These are phyloP conservation scores for Micractinium sp. DNA, from an alignment of 139 green algal genomes.

Conservation along the genomic window DNA sequence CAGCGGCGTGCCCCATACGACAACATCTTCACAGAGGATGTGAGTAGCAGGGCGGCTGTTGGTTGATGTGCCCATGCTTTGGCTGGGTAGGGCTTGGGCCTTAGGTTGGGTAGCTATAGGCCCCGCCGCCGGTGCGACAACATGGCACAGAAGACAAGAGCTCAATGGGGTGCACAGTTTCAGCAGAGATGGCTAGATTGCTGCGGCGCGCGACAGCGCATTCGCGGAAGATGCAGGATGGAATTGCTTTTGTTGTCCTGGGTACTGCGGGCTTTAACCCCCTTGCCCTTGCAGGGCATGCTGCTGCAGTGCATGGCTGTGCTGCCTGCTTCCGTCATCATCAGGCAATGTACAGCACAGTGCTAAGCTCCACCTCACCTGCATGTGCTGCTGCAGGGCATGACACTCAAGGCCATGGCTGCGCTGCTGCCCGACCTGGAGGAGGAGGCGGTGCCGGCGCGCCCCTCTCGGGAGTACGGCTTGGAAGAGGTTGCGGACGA, in stretches of 20 bases:
- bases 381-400: slow-evolving; percentile 32
- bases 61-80: neutral
- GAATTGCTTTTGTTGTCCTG: too few relatives aligned
- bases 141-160: too few relatives aligned
- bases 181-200: too few relatives aligned
- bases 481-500: slow-evolving; percentile 15
- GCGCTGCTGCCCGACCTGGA: slow-evolving; percentile 42
- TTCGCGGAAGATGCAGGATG: too few relatives aligned
- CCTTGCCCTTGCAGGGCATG: too few relatives aligned
- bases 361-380: neutral
- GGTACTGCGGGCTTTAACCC: too few relatives aligned
- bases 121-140: too few relatives aligned
- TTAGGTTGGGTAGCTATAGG: too few relatives aligned
- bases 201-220: too few relatives aligned
- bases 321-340: too few relatives aligned
- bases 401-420: slow-evolving; percentile 62
- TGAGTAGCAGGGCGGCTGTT: neutral
- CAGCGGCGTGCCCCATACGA: slow-evolving; percentile 81
- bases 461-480: slow-evolving; percentile 14
- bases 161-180: too few relatives aligned
- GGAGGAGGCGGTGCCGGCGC: slow-evolving; percentile 11
- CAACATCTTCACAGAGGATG: slow-evolving; percentile 70
- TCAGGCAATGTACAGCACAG: neutral
- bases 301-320: too few relatives aligned
- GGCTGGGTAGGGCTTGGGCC: neutral